Percentiles rank a stretch among this genome's conserved stretches.
Evolutionary conservation across 768 basidiomycete genomes (phyloP).

Genomic region (Lactarius sanguifluus): DNA sequence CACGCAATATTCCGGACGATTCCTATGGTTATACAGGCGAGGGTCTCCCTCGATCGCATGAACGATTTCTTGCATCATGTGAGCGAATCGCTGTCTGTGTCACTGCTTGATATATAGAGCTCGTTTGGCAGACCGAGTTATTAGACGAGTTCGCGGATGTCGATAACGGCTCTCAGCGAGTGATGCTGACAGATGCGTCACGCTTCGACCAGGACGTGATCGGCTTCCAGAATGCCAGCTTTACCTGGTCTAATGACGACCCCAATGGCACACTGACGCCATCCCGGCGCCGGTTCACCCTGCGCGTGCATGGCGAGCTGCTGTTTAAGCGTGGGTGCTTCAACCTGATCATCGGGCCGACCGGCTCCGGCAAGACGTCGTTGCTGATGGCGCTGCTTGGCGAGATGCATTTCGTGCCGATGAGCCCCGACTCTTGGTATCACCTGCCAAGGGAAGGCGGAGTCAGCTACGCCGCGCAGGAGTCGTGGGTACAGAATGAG

Average conservation of each 20-base stretch:
- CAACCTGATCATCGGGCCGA: slow-evolving; percentile 61
- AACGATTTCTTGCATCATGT: slow-evolving; percentile 41
- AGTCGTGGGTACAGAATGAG: slow-evolving; percentile 83
- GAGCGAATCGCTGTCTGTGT: background rate
- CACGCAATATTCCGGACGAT: slow-evolving; percentile 31
- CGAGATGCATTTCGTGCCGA: slow-evolving; percentile 65
- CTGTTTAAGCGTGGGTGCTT: slow-evolving; percentile 52
- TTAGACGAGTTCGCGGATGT: slow-evolving; percentile 34
- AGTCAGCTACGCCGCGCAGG: slow-evolving; percentile 79
- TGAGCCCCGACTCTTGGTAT: slow-evolving; percentile 57
- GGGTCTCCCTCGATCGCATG: slow-evolving; percentile 43
- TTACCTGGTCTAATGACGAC: slow-evolving; percentile 50
- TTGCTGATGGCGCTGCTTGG: slow-evolving; percentile 64
- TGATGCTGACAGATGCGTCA: slow-evolving; percentile 26
- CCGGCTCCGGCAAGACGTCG: slow-evolving; percentile 61
- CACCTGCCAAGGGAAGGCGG: slow-evolving; percentile 67
- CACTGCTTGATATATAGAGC: background rate
- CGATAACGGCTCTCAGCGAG: slow-evolving; percentile 21
- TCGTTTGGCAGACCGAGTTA: slow-evolving; percentile 35
- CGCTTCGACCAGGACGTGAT: slow-evolving; percentile 35
- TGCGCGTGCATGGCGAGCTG: slow-evolving; percentile 53
- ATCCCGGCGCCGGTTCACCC: slow-evolving; percentile 47
- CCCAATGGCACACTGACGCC: slow-evolving; percentile 41
- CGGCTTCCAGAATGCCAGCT: slow-evolving; percentile 54
- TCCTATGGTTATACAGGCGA: slow-evolving; percentile 34